Percentiles rank a stretch among this genome's conserved stretches.
Conservation (phyloP, 2,329 filamentous ascomycete species). For the Stagonosporopsis chrysanthemi region DNA sequence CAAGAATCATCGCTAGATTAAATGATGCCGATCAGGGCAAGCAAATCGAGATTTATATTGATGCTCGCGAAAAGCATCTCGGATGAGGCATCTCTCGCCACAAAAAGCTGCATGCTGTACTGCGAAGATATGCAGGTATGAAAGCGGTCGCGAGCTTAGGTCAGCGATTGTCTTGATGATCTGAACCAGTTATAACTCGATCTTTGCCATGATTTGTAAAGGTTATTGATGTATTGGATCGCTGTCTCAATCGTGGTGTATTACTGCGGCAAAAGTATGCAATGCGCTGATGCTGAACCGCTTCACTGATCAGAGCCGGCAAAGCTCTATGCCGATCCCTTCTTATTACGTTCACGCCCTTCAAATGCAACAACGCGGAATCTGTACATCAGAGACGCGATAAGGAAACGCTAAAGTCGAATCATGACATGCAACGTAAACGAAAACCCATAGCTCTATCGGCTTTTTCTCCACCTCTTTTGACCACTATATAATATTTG, state of each 20-base stretch:
- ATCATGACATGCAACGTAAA: slow-evolving; percentile 4
- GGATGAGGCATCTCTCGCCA: too few relatives aligned
- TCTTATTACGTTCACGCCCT: slow-evolving; percentile 3
- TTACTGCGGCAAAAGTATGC: not conserved
- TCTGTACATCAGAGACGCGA: not conserved
- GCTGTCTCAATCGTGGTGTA: not conserved
- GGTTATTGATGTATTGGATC: too few relatives aligned
- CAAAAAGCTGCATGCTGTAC: too few relatives aligned
- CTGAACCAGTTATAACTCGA: too few relatives aligned
- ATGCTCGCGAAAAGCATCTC: too few relatives aligned
- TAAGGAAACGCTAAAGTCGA: slow-evolving; percentile 12
- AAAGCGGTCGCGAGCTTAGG: too few relatives aligned
- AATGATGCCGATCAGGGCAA: too few relatives aligned
- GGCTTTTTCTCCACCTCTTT: slow-evolving; percentile 1
- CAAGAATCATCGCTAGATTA: too few relatives aligned
- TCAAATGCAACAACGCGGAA: slow-evolving; percentile 5
- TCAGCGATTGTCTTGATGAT: too few relatives aligned
- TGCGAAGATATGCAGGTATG: too few relatives aligned
- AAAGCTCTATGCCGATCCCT: not conserved
- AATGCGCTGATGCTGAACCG: slow-evolving; percentile 7
- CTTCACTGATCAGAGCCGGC: not conserved
- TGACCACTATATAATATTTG: slow-evolving; percentile 51
- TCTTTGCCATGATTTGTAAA: too few relatives aligned
- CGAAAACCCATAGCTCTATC: not conserved
- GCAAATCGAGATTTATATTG: too few relatives aligned